phyloP scores from a whole-genome alignment of 1,284 basidiomycete genomes.

The Sphagnurus paluster region DNA sequence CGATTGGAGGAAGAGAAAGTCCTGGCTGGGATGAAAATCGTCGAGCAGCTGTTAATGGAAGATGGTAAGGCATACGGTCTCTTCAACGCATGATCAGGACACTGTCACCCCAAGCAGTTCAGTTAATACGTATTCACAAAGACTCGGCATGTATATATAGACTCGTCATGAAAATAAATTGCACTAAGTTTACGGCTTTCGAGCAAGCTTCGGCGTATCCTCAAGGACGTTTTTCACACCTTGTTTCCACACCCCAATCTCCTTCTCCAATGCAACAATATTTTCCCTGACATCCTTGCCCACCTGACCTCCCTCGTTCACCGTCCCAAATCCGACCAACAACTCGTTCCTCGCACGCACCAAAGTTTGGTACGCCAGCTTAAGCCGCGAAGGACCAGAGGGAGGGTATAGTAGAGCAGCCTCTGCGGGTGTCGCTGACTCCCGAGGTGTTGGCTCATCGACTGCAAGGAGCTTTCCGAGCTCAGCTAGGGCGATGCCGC shows the following conservation, averaged over 20 bases:
- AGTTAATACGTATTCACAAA: not conserved
- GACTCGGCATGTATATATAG: no score
- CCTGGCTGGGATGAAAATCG: conserved; percentile 53
- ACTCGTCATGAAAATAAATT: no score
- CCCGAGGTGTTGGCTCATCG: conserved; percentile 56
- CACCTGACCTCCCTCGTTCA: conserved; percentile 62
- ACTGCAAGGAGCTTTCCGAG: conserved; percentile 80
- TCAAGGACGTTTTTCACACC: conserved; percentile 50
- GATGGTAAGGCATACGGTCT: conserved; percentile 25
- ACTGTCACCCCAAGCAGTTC: no score
- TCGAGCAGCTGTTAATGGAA: conserved; percentile 39
- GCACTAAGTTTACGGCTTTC: not conserved
- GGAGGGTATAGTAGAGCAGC: conserved; percentile 52
- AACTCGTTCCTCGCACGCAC: conserved; percentile 60
- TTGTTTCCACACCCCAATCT: conserved; percentile 64
- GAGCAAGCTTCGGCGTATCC: conserved; percentile 26
- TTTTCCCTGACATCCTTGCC: conserved; percentile 56
- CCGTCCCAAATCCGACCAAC: conserved; percentile 59
- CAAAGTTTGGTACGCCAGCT: conserved; percentile 63
- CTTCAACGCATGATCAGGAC: conserved; percentile 9
- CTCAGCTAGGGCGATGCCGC: conserved; percentile 77
- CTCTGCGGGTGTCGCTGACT: conserved; percentile 12
- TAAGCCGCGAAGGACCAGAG: conserved; percentile 60
- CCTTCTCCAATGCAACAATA: conserved; percentile 62
- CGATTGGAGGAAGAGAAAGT: conserved; percentile 75